Conservation (phyloP, 495 filamentous ascomycete species). For the Aspergillus campestris region DNA sequence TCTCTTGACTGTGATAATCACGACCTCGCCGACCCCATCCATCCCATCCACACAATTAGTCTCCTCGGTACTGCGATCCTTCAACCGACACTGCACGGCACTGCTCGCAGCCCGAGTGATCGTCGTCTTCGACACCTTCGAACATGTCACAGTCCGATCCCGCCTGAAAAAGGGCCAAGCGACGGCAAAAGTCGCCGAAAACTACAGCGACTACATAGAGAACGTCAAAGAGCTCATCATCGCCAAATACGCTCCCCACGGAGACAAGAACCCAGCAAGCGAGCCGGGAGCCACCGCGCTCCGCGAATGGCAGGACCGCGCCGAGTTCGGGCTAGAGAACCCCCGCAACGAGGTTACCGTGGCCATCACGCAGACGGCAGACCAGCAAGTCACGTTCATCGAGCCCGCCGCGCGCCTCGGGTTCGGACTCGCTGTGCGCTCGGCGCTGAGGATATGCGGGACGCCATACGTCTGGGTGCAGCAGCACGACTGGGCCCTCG, state of each 20-base stretch:
- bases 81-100: neutral
- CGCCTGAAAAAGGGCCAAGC: slow-evolving; percentile 1
- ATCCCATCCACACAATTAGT: slow-evolving; percentile 1
- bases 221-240: slow-evolving; percentile 2
- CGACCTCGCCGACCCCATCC: slow-evolving; percentile 2
- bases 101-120: neutral
- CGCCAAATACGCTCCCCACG: neutral
- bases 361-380: neutral
- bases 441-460: neutral
- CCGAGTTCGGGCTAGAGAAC: slow-evolving; percentile 30
- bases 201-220: neutral
- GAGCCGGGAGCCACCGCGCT: neutral
- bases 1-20: slow-evolving; percentile 1
- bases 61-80: neutral
- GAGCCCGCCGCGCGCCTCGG: neutral
- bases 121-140: slow-evolving; percentile 3
- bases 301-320: slow-evolving; percentile 14
- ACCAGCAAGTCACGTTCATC: slow-evolving; percentile 1
- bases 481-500: slow-evolving; percentile 3
- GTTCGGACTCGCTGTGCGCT: slow-evolving; percentile 1
- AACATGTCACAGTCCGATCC: neutral
- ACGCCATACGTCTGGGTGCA: slow-evolving; percentile 2
- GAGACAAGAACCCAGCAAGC: too few species aligned
- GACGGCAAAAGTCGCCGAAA: neutral
- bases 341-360: slow-evolving; percentile 10